These are phyloP conservation scores for Acer negundo DNA, from an alignment of 345 rosid genomes.

Conservation along the genomic window DNA sequence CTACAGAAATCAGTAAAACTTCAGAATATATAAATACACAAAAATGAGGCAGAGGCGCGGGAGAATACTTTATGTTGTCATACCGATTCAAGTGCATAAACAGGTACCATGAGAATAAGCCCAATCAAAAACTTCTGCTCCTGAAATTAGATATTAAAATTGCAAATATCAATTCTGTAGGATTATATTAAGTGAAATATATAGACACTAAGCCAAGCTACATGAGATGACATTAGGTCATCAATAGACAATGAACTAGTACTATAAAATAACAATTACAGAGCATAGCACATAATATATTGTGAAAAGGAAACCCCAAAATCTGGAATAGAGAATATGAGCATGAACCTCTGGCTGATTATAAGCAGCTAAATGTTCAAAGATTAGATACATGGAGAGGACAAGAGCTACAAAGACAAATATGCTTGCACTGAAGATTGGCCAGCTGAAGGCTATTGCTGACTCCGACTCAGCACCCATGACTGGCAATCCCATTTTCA, in stretches of 20 bases:
- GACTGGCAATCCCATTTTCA: slow-evolving; percentile 43
- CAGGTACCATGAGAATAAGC: slow-evolving; percentile 97
- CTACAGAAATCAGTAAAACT: slow-evolving; percentile 4
- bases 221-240: background rate
- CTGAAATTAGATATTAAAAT: slow-evolving; percentile 48
- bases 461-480: slow-evolving; percentile 49
- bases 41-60: background rate
- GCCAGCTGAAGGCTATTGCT: slow-evolving; percentile 59
- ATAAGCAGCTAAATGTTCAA: slow-evolving; percentile 90
- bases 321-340: slow-evolving; percentile 9
- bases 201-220: background rate
- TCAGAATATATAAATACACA: background rate
- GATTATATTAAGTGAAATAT: background rate
- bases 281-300: background rate
- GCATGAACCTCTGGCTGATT: slow-evolving; percentile 92
- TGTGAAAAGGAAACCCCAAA: background rate
- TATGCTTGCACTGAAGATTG: slow-evolving; percentile 83
- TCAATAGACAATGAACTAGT: background rate
- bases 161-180: slow-evolving; percentile 1
- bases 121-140: slow-evolving; percentile 97
- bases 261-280: background rate
- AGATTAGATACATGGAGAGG: slow-evolving; percentile 85
- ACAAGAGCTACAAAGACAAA: slow-evolving; percentile 75
- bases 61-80: slow-evolving; percentile 15
- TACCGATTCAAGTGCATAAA: slow-evolving; percentile 97